Base-by-base conservation (phyloP, 805 yeast genomes). In the Cyberlindnera saturnus region DNA sequence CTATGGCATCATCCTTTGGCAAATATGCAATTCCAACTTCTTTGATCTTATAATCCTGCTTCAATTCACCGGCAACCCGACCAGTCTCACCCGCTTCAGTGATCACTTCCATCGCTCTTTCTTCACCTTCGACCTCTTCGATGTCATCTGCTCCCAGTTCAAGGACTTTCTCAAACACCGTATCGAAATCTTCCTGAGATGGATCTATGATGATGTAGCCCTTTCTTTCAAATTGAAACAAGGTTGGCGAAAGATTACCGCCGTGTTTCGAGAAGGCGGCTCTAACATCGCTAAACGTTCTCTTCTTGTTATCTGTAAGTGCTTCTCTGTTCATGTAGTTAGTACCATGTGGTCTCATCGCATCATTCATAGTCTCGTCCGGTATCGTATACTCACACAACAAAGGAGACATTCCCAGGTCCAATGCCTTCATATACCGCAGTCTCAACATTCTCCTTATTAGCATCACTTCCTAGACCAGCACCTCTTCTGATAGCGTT, bases 401-500 rank as follows among this genome's bases (percentile, higher is more conserved):
- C 75, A 37, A 89, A 70, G 0, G 96, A 86, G 3, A 86, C 86
- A 3, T 96, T 96, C 2, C 90, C 95, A 0, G 96, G 96, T 0
- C 91, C 97, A 61, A 89, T 70, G 14, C 93, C 96, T 61, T 93
- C 98, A 63, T 90, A 93, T 10, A 75, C 60, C 28, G 81, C 86
- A 11, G 73, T 62, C 44, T 77, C 84, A 45, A 74, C 64, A 26
- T 70, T 67, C 18, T 63, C 58, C 48, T 64, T 70, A 3, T 70
- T 71, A 26, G 71, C 67, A 29, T 67, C 71, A 32, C 70, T 65
- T 26, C 73, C 67, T 39, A 78, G 81, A 1, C 95, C 96, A 1
- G 81, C 71, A 15, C 91, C 96, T 61, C 96, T 76, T 55, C 82
- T 83, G 43, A 91, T 73, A 4, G 98, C 97, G 57, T 75, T 80